Evolutionary conservation across 345 rosid genomes (phyloP).

Genomic region (Sapria himalayana): DNA sequence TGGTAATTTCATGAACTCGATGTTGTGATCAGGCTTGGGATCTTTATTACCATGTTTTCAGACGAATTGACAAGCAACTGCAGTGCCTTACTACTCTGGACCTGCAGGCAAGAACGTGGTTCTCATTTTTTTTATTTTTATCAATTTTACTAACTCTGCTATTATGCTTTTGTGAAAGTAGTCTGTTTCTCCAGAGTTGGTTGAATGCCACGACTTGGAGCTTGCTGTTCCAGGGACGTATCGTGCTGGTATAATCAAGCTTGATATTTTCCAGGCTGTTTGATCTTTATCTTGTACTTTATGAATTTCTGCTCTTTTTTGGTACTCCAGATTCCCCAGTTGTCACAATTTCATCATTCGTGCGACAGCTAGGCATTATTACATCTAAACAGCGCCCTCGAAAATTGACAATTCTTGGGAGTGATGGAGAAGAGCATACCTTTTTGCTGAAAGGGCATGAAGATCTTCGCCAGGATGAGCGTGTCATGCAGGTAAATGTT

Average conservation of each 20-base stretch:
- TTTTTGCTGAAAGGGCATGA: constrained; percentile 95
- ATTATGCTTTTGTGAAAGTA: constrained; percentile 11
- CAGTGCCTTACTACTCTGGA: constrained; percentile 80
- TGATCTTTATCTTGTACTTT: too few relatives aligned
- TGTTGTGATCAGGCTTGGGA: constrained; percentile 82
- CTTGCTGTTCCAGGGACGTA: constrained; percentile 99
- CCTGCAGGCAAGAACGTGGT: constrained; percentile 47
- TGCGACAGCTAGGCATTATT: constrained; percentile 76
- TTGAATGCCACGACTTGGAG: constrained; percentile 70
- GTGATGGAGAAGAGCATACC: constrained; percentile 78
- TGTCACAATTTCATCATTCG: constrained; percentile 81
- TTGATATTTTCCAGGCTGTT: constrained; percentile 4
- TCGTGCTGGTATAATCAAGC: constrained; percentile 41
- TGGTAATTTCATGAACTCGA: constrained; percentile 5
- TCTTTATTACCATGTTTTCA: constrained; percentile 87
- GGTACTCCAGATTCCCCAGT: constrained; percentile 46
- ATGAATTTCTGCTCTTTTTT: neutral
- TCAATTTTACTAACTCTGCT: constrained; percentile 7
- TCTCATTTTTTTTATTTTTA: constrained; percentile 5
- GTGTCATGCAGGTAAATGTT: constrained; percentile 99
- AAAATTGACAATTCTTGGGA: constrained; percentile 87
- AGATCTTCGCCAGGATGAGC: constrained; percentile 97
- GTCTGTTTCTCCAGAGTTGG: constrained; percentile 94
- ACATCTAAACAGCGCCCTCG: constrained; percentile 92
- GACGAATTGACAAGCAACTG: constrained; percentile 88